These are phyloP conservation scores for Antitrichia curtipendula DNA, from an alignment of 225 moss, liverwort and hornwort species.

Conservation along the genomic window DNA sequence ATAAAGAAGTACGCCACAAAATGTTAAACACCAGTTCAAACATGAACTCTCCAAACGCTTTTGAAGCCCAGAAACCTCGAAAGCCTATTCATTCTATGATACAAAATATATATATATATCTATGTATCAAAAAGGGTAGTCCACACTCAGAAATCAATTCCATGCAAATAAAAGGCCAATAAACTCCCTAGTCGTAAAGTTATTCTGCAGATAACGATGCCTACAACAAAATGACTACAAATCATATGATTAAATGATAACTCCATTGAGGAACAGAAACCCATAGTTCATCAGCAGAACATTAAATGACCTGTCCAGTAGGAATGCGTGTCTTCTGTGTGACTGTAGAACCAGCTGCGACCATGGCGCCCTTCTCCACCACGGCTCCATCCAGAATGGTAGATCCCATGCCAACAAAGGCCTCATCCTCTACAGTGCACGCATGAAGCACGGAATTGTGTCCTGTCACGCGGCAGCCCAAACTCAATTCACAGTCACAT, in stretches of 20 bases:
- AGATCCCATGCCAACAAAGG: slow-evolving; percentile 97
- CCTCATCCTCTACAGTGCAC: slow-evolving; percentile 86
- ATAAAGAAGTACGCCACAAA: background rate
- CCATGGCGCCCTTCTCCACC: slow-evolving; percentile 86
- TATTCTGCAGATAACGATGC: background rate
- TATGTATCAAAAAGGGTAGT: background rate
- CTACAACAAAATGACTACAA: background rate
- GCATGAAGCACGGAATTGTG: slow-evolving; percentile 96
- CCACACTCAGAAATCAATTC: background rate
- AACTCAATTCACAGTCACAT: background rate
- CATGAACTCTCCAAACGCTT: background rate
- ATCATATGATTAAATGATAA: background rate
- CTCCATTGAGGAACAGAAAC: background rate
- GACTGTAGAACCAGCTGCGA: slow-evolving; percentile 85
- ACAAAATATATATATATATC: background rate
- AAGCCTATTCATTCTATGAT: background rate
- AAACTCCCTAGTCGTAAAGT: background rate
- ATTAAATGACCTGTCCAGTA: slow-evolving; percentile 57
- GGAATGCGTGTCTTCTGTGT: slow-evolving; percentile 65
- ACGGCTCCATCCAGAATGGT: slow-evolving; percentile 85
- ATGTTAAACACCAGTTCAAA: background rate
- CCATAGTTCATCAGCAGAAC: background rate
- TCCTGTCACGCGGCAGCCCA: slow-evolving; percentile 26
- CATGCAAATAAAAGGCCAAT: background rate
- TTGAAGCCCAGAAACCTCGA: background rate